A percentile compares a stretch with the other conserved stretches of the same genome.
Evolutionary conservation across 805 yeast species (phyloP).

Genomic region (Suhomyces sp.): DNA sequence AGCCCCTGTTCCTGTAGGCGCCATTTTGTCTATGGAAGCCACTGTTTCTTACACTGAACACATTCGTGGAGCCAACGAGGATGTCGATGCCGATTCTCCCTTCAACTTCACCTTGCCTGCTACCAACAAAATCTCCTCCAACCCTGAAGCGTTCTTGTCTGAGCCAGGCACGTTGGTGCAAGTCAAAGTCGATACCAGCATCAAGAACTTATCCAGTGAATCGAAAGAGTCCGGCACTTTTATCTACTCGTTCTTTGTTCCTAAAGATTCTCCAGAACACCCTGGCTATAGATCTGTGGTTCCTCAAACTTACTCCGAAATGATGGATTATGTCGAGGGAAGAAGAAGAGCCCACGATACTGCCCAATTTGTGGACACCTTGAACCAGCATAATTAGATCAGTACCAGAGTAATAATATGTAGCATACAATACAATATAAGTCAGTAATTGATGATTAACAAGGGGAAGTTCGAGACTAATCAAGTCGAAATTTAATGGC

Average conservation of each 20-base stretch:
- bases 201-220: constrained; percentile 59
- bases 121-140: constrained; percentile 51
- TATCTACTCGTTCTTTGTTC: constrained; percentile 85
- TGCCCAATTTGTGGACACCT: constrained; percentile 54
- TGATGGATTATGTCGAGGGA: constrained; percentile 89
- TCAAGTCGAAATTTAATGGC: too few relatives aligned
- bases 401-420: too few relatives aligned
- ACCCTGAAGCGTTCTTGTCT: constrained; percentile 57
- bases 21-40: constrained; percentile 80
- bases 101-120: constrained; percentile 54
- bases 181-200: constrained; percentile 82
- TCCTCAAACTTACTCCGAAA: constrained; percentile 85
- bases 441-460: too few relatives aligned
- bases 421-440: too few relatives aligned
- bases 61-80: constrained; percentile 41
- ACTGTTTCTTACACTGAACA: constrained; percentile 85
- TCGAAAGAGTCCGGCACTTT: constrained; percentile 80
- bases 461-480: too few relatives aligned
- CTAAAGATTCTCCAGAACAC: constrained; percentile 46
- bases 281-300: constrained; percentile 74
- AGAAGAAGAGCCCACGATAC: constrained; percentile 87
- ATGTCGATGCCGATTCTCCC: constrained; percentile 28
- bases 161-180: constrained; percentile 87
- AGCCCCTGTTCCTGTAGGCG: constrained; percentile 95
- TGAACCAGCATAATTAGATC: constrained; percentile 11